phyloP scores from a whole-genome alignment of 768 basidiomycete genomes.

The Tylopilus plumbeoviolaceoides region DNA sequence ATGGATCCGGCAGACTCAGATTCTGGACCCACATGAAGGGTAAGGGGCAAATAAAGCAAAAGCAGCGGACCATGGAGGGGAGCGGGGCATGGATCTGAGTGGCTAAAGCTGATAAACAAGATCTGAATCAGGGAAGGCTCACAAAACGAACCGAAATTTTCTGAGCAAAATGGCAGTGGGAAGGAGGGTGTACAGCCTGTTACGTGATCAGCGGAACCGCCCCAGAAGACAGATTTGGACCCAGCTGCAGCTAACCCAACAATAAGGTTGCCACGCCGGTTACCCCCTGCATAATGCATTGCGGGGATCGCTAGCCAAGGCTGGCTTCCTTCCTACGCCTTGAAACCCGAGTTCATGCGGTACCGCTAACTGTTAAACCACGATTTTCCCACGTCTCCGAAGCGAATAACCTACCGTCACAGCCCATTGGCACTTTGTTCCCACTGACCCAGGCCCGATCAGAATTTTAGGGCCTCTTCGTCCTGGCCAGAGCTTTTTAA shows the following conservation, averaged over 20 bases:
- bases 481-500: too few species aligned
- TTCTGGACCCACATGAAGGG: constrained; percentile 13
- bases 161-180: constrained; percentile 16
- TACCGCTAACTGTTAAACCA: constrained; percentile 3
- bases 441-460: too few species aligned
- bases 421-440: background rate
- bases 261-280: background rate
- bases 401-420: constrained; percentile 9
- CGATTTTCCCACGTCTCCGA: constrained; percentile 8
- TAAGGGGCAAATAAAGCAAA: constrained; percentile 12
- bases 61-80: constrained; percentile 8
- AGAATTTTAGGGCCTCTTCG: too few species aligned
- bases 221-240: constrained; percentile 15
- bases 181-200: constrained; percentile 20
- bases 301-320: background rate
- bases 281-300: background rate
- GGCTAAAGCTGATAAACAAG: constrained; percentile 9
- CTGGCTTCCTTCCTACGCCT: background rate
- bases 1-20: constrained; percentile 21
- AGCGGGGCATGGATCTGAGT: constrained; percentile 13
- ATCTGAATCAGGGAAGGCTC: constrained; percentile 19
- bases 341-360: constrained; percentile 13
- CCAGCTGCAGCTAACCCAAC: background rate
- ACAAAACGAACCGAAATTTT: constrained; percentile 15
- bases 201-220: constrained; percentile 31